Conservation (phyloP, 352 stramenopile genomes). For the Phytophthora multivora region DNA sequence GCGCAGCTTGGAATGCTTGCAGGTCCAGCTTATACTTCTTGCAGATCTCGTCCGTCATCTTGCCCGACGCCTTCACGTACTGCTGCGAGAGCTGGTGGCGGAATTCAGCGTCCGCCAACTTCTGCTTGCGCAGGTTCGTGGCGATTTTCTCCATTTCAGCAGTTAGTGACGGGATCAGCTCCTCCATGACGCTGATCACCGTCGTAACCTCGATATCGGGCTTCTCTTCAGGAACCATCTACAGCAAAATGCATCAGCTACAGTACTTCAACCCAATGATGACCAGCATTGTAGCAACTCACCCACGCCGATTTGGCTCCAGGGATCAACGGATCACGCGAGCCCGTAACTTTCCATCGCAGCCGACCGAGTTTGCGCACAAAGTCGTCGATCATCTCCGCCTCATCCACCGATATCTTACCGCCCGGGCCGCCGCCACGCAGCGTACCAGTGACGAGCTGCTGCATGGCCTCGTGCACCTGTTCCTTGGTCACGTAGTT, state of each 20-base stretch:
- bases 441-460: constrained; percentile 59
- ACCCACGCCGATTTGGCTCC: constrained; percentile 45
- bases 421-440: constrained; percentile 50
- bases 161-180: constrained; percentile 74
- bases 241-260: constrained; percentile 10
- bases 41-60: constrained; percentile 63
- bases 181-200: constrained; percentile 70
- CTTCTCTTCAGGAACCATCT: constrained; percentile 65
- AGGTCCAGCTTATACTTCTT: constrained; percentile 58
- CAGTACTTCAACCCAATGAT: not conserved
- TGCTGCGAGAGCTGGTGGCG: constrained; percentile 60
- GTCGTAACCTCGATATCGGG: constrained; percentile 61
- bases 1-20: constrained; percentile 68
- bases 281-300: constrained; percentile 15
- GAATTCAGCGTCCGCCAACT: constrained; percentile 46
- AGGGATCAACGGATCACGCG: constrained; percentile 71
- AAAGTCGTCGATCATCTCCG: constrained; percentile 73
- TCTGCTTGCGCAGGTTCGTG: constrained; percentile 33
- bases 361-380: constrained; percentile 72
- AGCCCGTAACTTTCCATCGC: constrained; percentile 82
- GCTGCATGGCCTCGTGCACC: constrained; percentile 72
- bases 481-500: constrained; percentile 84
- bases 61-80: constrained; percentile 71
- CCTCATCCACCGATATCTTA: constrained; percentile 65
- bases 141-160: constrained; percentile 76